phyloP scores from a whole-genome alignment of 2,329 filamentous ascomycete species.

The Hawksworthiomyces lignivorus region DNA sequence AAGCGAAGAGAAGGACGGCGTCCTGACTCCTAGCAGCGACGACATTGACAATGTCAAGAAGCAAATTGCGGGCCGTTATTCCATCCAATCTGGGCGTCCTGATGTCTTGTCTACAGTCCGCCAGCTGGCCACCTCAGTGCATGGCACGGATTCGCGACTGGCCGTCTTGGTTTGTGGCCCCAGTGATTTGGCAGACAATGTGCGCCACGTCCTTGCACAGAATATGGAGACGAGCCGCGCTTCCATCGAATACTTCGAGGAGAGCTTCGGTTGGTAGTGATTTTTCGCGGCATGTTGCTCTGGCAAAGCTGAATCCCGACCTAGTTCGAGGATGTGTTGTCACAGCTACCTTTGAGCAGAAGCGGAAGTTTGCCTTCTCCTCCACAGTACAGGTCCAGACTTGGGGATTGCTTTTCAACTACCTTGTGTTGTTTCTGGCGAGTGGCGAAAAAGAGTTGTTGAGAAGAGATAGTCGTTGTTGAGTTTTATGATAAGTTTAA shows the following conservation, averaged over 20 bases:
- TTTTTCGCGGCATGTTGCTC: no score
- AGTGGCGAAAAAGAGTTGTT: no score
- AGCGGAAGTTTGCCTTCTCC: no score
- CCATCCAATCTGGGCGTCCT: constrained; percentile 11
- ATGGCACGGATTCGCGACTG: neutral
- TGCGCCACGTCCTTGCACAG: constrained; percentile 6
- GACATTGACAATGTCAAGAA: neutral
- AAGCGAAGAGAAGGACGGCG: neutral
- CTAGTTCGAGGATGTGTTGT: no score
- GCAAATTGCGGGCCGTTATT: neutral
- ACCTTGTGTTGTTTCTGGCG: no score
- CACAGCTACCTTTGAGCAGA: no score
- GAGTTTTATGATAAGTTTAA: no score
- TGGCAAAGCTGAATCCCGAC: no score
- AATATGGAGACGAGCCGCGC: constrained; percentile 9
- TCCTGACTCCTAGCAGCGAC: neutral
- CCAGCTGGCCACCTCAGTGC: constrained; percentile 1
- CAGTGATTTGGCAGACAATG: constrained; percentile 10
- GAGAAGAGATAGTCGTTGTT: no score
- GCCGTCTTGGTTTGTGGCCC: constrained; percentile 14
- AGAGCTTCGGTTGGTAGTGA: constrained; percentile 16
- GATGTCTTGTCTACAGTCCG: constrained; percentile 8
- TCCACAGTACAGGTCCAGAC: no score
- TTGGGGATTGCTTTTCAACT: no score
- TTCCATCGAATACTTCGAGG: constrained; percentile 16